Conservation (phyloP, 2,329 filamentous ascomycete genomes). For the Calonectria pteridis region DNA sequence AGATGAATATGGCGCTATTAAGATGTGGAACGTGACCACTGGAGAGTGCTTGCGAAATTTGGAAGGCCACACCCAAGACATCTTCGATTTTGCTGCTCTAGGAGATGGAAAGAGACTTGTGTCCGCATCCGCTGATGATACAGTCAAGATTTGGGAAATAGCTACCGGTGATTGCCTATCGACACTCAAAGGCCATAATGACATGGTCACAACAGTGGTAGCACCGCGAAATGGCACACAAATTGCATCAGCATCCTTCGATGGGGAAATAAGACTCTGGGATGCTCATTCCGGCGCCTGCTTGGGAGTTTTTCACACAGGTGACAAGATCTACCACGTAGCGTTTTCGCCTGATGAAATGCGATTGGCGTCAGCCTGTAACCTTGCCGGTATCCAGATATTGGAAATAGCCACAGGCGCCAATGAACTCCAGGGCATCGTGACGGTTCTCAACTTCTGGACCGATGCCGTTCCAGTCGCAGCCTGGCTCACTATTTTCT, state of each 20-base stretch:
- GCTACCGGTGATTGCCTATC: neutral
- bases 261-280: neutral
- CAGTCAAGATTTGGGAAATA: neutral
- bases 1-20: neutral
- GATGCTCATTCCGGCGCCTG: neutral
- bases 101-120: neutral
- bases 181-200: neutral
- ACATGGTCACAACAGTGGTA: neutral
- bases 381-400: neutral
- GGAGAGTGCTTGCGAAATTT: neutral
- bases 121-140: neutral
- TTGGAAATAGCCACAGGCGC: conserved; percentile 38
- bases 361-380: neutral
- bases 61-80: too few relatives aligned
- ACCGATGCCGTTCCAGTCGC: conserved; percentile 56
- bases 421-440: conserved; percentile 56
- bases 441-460: conserved; percentile 59
- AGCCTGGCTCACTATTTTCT: conserved; percentile 59
- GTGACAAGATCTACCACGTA: too few relatives aligned
- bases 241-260: neutral
- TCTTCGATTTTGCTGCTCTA: neutral
- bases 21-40: neutral
- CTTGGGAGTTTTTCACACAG: too few relatives aligned
- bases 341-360: neutral
- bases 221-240: neutral